phyloP scores from a whole-genome alignment of 495 filamentous ascomycete species.

The Annulohypoxylon stygium region DNA sequence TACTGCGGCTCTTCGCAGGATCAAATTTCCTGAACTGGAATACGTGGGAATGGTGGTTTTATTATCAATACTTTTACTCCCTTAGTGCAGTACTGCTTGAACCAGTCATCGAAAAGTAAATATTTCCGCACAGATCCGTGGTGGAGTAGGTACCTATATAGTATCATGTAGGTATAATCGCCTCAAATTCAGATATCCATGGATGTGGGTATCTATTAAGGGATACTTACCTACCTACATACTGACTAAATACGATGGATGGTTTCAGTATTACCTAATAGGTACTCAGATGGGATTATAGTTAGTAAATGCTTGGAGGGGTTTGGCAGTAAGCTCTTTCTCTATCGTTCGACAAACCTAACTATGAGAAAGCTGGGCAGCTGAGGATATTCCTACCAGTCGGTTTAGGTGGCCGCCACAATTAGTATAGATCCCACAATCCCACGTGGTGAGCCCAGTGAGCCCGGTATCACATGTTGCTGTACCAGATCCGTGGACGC shows the following conservation, averaged over 20 bases:
- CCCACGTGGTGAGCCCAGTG: conserved; percentile 2
- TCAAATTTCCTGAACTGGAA: neutral
- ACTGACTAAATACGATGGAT: neutral
- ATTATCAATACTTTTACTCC: neutral
- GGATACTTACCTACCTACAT: neutral
- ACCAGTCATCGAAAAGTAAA: neutral
- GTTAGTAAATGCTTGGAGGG: neutral
- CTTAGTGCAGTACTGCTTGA: neutral
- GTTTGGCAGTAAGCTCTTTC: neutral
- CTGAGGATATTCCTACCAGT: neutral
- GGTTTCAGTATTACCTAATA: neutral
- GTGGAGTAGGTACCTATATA: no score
- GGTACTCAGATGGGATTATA: neutral
- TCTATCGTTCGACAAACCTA: neutral
- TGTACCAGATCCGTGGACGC: neutral
- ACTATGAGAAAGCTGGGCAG: neutral
- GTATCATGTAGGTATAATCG: no score
- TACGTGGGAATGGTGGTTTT: neutral
- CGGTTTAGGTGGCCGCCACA: neutral
- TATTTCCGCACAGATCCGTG: no score
- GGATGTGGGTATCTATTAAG: neutral
- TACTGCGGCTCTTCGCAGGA: neutral
- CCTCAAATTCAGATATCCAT: neutral
- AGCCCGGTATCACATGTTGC: neutral
- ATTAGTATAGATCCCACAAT: neutral